phyloP scores from a whole-genome alignment of 352 stramenopile species.

The Peronospora belbahrii region DNA sequence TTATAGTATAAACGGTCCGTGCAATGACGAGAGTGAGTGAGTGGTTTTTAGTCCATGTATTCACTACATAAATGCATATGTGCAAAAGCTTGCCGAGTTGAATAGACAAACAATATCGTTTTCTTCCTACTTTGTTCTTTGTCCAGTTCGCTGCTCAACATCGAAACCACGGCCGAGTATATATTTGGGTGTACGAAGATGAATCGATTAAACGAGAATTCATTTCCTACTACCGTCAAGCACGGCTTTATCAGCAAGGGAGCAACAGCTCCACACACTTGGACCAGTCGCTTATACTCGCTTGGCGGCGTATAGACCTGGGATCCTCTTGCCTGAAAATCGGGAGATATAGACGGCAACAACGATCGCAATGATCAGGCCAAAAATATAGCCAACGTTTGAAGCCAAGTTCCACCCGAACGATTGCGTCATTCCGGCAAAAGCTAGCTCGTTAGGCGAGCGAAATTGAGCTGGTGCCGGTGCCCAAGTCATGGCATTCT shows the following conservation, averaged over 20 bases:
- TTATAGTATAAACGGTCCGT: no score
- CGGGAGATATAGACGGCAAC: conserved; percentile 56
- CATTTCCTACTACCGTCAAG: no score
- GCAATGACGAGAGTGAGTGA: not conserved
- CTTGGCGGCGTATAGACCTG: conserved; percentile 20
- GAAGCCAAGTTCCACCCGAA: conserved; percentile 24
- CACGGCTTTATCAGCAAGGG: not conserved
- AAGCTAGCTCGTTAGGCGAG: conserved; percentile 29
- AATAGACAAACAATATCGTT: no score
- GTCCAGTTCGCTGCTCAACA: no score
- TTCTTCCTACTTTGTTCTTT: no score
- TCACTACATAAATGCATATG: not conserved
- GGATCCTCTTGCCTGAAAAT: conserved; percentile 31
- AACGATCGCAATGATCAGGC: conserved; percentile 38
- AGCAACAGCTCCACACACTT: conserved; percentile 12
- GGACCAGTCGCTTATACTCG: conserved; percentile 18
- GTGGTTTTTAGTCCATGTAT: not conserved
- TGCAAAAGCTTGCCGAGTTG: conserved; percentile 13
- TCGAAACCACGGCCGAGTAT: no score
- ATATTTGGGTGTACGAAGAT: no score
- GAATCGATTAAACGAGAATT: conserved; percentile 3
- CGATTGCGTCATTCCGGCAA: conserved; percentile 28
- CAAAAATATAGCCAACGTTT: conserved; percentile 41
- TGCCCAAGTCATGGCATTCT: conserved; percentile 11
- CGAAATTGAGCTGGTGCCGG: conserved; percentile 18